phyloP scores from a whole-genome alignment of 345 rosid species.

The Combretum micranthum region DNA sequence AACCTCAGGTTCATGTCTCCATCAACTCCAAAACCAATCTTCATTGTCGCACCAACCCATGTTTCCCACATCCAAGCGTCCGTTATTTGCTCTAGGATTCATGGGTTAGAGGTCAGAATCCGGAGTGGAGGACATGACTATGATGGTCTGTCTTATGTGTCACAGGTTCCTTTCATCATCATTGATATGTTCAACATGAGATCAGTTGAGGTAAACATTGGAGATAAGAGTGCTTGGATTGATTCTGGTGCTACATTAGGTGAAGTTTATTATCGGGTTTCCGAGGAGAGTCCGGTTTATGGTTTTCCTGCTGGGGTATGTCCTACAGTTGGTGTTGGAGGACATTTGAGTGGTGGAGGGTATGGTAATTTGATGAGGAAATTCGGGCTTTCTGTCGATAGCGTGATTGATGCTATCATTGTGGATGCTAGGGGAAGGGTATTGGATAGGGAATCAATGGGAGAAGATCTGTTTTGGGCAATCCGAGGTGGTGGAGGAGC shows the following conservation, averaged over 20 bases:
- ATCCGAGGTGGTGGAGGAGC: conserved; percentile 39
- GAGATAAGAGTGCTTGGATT: conserved; percentile 22
- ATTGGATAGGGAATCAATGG: conserved; percentile 25
- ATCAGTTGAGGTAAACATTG: conserved; percentile 9
- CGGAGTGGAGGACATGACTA: conserved; percentile 38
- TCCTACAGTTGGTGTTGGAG: conserved; percentile 34
- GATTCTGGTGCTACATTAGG: conserved; percentile 32
- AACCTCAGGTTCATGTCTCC: conserved; percentile 18
- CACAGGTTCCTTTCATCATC: conserved; percentile 18
- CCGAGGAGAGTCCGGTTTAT: conserved; percentile 11
- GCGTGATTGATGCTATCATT: conserved; percentile 21
- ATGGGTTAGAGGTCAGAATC: conserved; percentile 11
- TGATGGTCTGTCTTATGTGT: conserved; percentile 27
- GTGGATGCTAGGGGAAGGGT: conserved; percentile 24
- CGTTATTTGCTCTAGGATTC: conserved; percentile 12
- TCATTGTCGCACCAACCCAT: conserved; percentile 19
- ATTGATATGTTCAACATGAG: conserved; percentile 25
- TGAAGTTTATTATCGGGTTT: conserved; percentile 24
- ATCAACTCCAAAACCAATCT: conserved; percentile 16
- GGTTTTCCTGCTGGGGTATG: conserved; percentile 39
- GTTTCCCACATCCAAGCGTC: conserved; percentile 25
- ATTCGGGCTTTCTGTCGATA: conserved; percentile 25
- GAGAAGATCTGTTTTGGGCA: conserved; percentile 38
- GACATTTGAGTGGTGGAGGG: conserved; percentile 37
- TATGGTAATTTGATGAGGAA: conserved; percentile 30